Conservation (phyloP, 1,139 yeast species). For the Suhomyces taliae region DNA sequence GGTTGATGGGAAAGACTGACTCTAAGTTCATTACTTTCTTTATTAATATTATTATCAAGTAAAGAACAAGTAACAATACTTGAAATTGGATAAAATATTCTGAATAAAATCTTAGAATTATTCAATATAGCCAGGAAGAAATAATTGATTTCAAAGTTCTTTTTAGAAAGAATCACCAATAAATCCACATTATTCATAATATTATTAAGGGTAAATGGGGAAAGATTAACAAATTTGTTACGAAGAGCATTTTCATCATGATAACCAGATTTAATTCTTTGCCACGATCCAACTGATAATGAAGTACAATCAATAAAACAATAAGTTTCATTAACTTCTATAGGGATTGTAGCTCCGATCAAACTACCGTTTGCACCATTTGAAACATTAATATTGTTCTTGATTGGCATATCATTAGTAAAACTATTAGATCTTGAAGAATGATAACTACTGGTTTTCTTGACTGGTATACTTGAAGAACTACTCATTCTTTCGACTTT, state of each 20-base stretch:
- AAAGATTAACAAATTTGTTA: constrained; percentile 54
- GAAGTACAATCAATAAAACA: constrained; percentile 66
- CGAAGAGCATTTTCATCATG: constrained; percentile 42
- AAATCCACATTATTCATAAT: constrained; percentile 69
- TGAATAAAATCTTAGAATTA: constrained; percentile 62
- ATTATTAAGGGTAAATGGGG: constrained; percentile 62
- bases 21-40: constrained; percentile 51
- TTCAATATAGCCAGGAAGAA: constrained; percentile 71
- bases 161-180: constrained; percentile 63
- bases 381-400: constrained; percentile 10
- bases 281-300: constrained; percentile 77
- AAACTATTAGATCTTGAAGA: constrained; percentile 7
- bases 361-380: not conserved
- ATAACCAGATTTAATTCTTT: constrained; percentile 65
- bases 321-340: constrained; percentile 64
- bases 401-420: constrained; percentile 11
- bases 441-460: constrained; percentile 4
- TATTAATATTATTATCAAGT: constrained; percentile 46
- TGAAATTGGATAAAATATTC: constrained; percentile 65
- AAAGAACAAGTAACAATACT: constrained; percentile 48
- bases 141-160: constrained; percentile 69
- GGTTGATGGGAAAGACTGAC: constrained; percentile 60
- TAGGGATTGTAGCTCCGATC: constrained; percentile 32
- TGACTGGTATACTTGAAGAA: constrained; percentile 7
- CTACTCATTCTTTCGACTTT: constrained; percentile 44